Percentiles rank a stretch among this genome's conserved stretches.
Conservation (phyloP, 2,329 filamentous ascomycete species). For the Rutstroemia sp. region DNA sequence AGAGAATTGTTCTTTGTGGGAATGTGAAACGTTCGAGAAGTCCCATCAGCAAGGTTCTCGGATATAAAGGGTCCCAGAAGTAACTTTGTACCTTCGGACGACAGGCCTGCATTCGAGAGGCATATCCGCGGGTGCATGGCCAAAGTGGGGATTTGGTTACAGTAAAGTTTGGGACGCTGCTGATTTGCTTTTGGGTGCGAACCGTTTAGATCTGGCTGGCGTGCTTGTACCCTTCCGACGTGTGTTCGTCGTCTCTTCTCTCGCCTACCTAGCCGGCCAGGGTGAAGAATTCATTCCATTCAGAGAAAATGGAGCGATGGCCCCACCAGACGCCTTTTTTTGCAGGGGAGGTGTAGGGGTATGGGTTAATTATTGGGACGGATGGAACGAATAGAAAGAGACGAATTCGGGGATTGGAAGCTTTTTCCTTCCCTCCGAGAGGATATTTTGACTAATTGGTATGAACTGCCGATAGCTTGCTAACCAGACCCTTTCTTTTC, state of each 20-base stretch:
- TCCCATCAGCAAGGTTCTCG: conserved; percentile 21
- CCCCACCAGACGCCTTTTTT: no score
- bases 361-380: no score
- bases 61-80: conserved; percentile 3
- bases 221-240: background rate
- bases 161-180: no score
- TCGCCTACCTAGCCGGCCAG: background rate
- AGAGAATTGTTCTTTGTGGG: background rate
- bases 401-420: no score
- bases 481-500: background rate
- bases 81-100: background rate
- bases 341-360: no score
- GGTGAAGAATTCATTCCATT: background rate
- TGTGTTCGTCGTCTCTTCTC: background rate
- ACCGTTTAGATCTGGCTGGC: no score
- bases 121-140: background rate
- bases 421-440: background rate
- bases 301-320: no score
- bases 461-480: conserved; percentile 4
- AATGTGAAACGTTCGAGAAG: conserved; percentile 28
- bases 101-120: background rate
- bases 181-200: no score
- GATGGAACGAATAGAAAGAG: no score
- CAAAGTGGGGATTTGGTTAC: background rate
- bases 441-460: conserved; percentile 4